Base-by-base conservation (phyloP, 768 basidiomycete species). In the Mycena alexandri region DNA sequence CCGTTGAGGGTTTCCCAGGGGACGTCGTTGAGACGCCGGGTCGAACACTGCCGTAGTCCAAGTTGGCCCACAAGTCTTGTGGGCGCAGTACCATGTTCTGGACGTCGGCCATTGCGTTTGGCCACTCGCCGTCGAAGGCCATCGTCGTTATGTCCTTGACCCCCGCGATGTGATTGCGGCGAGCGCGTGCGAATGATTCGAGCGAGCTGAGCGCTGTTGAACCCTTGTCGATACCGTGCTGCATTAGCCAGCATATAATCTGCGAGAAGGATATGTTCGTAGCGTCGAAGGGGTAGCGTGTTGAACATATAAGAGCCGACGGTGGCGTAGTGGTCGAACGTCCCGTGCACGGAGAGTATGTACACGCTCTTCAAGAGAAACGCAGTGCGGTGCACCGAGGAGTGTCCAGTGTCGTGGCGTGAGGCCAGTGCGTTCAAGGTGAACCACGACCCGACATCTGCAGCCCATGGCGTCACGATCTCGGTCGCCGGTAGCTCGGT, bases 231-330 rank as follows among this genome's bases (percentile, higher is more conserved):
- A 62, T 46, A 2, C 61, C 61, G 16, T 62, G 61, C 14, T 53
- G 51, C 3, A 54, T 38, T 21, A 62, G 22, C 60, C 60, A 61
- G n/a, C 21, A 41, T 5, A 53, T 50, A 1, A 61, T 19, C 5
- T 52, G 60, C 3, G 51, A 21, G n/a, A 34, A 34, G n/a, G 24
- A 12, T 8, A 54, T 21, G 13, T 62, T 62, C 14, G 24, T 33
- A 3, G 52, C 25, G 11, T 5, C 4, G 43, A 62, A 62, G 2
- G 61, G 61, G 51, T 54, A 62, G 42, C 53, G 25, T 46, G 14
- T 22, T 33, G 12, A 14, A 42, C 5, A 10, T 7, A 13, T 41
- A 46, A 3, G 16, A 19, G 0, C 42, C 42, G n/a, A 54, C 2
- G 17, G n/a, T 10, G 4, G 33, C 51, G 42, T 42, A 46, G 1